These are phyloP conservation scores for Suillus subalutaceus DNA, from an alignment of 768 basidiomycete genomes.

Conservation along the genomic window DNA sequence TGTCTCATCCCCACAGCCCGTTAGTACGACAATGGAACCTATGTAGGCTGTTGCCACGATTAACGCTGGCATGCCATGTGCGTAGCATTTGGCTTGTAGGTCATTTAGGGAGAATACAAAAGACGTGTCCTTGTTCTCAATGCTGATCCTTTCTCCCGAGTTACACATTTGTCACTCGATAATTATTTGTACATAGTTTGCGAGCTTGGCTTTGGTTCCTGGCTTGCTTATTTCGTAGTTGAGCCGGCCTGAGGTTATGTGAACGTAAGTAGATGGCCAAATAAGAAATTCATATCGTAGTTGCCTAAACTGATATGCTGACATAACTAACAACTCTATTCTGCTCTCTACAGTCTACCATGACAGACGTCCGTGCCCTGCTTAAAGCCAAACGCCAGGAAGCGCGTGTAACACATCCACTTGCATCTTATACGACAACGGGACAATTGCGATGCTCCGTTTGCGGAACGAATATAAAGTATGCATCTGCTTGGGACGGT, in stretches of 20 bases:
- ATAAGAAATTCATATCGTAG: no score
- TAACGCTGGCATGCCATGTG: neutral
- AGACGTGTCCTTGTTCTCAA: neutral
- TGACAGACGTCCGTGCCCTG: constrained; percentile 82
- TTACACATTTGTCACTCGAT: no score
- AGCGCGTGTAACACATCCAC: constrained; percentile 68
- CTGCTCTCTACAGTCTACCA: constrained; percentile 26
- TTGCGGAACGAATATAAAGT: constrained; percentile 67
- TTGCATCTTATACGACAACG: constrained; percentile 64
- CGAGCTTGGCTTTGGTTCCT: no score
- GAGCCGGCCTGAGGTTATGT: no score
- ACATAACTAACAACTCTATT: neutral
- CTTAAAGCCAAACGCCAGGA: constrained; percentile 85
- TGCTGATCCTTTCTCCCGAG: no score
- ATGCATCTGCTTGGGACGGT: constrained; percentile 85
- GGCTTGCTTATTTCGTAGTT: no score
- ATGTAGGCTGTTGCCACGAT: neutral
- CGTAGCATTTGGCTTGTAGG: neutral
- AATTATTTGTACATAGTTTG: no score
- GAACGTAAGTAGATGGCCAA: no score
- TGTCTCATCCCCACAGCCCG: neutral
- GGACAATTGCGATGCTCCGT: constrained; percentile 74
- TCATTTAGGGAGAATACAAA: neutral
- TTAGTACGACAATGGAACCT: neutral
- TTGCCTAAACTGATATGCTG: constrained; percentile 3